Evolutionary conservation across 495 filamentous ascomycete genomes (phyloP), one percentile per base, ranked within the genome.

Genomic region (Tirmania nivea): DNA sequence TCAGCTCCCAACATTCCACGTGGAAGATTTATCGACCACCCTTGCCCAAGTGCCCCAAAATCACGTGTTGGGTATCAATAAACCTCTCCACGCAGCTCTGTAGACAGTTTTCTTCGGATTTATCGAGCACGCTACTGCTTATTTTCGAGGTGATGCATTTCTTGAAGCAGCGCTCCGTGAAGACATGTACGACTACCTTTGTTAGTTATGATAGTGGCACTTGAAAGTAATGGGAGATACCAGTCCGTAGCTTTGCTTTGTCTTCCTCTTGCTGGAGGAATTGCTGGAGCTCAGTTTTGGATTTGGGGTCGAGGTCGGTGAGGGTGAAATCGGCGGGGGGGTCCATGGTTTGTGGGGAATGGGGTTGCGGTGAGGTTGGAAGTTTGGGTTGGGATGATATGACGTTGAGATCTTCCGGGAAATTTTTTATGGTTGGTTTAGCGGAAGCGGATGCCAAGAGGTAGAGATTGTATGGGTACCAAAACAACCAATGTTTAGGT

Each of bases 41-140:
- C 25, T 31, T 31, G 4, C 25, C 75, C 65, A 97, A 66, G 62
- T 94, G 83, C 70, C 78, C 78, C 68, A 96, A 64, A 12, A 94
- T 81, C 17, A 80, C 67, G 50, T 82, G 64, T 69, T 88, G 87
- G 52, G 84, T 75, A 69, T 97, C 90, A 73, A 95, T 73, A 70
- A 87, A 97, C 50, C 90, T 76, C 56, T 92, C 83, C 48, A 95
- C 84, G 63, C 90, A 97, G 70, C 94, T 94, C 66, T 80, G 70
- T 60, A 89, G 71, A 68, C 90, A 97, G 6, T 69, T 60, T 69
- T 85, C 79, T 72, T 97, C 90, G 53, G 55, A 69, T 58, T 70
- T 74, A 56, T 92, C 85, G 53, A 96, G 71, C 57, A 74, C 71
- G 49, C 73, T 73, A 51, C 76, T 68, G 31, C 79, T 78, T 54